phyloP scores from a whole-genome alignment of 2,329 filamentous ascomycete genomes.

The Colletotrichum sp. region DNA sequence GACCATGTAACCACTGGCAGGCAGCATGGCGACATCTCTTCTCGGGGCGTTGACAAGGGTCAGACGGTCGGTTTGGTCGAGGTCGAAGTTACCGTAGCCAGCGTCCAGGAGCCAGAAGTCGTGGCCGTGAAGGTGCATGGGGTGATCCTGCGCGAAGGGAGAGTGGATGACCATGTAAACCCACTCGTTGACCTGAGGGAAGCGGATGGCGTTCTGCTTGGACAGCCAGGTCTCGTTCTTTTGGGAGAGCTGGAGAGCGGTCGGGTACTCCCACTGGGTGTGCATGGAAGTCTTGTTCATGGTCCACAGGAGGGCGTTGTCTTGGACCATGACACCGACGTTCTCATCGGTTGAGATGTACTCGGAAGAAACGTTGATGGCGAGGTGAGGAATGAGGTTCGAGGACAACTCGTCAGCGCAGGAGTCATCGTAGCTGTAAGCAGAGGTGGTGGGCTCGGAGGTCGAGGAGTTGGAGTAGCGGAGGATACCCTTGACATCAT shows the following conservation, averaged over 20 bases:
- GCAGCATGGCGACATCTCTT: constrained; percentile 56
- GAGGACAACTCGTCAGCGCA: neutral
- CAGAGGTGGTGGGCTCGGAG: neutral
- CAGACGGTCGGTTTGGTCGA: constrained; percentile 3
- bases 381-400: neutral
- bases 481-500: neutral
- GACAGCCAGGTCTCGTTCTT: constrained; percentile 24
- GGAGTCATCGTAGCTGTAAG: neutral
- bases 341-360: neutral
- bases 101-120: constrained; percentile 32
- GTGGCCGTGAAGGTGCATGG: constrained; percentile 42
- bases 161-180: constrained; percentile 34
- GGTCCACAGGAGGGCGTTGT: neutral
- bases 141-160: constrained; percentile 30
- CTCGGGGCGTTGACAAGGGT: constrained; percentile 50
- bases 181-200: constrained; percentile 30
- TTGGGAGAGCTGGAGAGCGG: constrained; percentile 27
- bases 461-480: neutral
- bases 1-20: constrained; percentile 48
- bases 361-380: neutral
- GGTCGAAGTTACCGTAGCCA: constrained; percentile 20
- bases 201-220: constrained; percentile 32
- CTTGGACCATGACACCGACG: neutral
- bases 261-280: constrained; percentile 35
- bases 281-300: constrained; percentile 34